phyloP scores from a whole-genome alignment of 306 rosid genomes.

The Sesbania bispinosa region DNA sequence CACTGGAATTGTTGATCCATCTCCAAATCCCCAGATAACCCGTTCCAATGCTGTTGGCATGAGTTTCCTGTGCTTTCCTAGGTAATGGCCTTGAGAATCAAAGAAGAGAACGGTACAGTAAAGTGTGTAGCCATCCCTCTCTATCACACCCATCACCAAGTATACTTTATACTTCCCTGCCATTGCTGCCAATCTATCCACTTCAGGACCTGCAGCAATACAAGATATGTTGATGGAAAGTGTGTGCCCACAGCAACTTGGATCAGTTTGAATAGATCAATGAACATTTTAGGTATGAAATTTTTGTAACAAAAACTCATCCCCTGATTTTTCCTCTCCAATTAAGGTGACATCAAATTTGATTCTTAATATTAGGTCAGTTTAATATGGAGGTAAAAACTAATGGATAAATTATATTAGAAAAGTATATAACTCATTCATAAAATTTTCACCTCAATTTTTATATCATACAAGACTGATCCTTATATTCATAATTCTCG shows the following conservation, averaged over 20 bases:
- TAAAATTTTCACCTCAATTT: neutral
- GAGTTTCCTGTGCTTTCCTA: constrained; percentile 91
- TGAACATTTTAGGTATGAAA: neutral
- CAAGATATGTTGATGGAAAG: neutral
- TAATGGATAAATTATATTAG: neutral
- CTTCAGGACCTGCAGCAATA: constrained; percentile 74
- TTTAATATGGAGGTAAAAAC: neutral
- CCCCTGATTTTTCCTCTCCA: neutral
- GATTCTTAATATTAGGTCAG: neutral
- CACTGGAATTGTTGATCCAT: constrained; percentile 92
- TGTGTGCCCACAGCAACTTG: neutral
- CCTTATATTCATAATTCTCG: neutral
- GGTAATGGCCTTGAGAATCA: constrained; percentile 77
- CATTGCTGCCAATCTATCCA: constrained; percentile 89
- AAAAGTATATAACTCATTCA: neutral
- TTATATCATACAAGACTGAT: neutral
- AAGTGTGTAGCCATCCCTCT: constrained; percentile 91
- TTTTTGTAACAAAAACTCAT: neutral
- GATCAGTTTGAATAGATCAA: neutral
- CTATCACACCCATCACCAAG: constrained; percentile 90
- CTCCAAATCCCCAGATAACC: constrained; percentile 94
- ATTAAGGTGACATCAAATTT: neutral
- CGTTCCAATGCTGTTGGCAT: constrained; percentile 92
- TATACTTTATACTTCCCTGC: constrained; percentile 81
- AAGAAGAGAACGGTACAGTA: constrained; percentile 83